phyloP scores from a whole-genome alignment of 176 grass and related monocot species.

The Oryza officinalis region DNA sequence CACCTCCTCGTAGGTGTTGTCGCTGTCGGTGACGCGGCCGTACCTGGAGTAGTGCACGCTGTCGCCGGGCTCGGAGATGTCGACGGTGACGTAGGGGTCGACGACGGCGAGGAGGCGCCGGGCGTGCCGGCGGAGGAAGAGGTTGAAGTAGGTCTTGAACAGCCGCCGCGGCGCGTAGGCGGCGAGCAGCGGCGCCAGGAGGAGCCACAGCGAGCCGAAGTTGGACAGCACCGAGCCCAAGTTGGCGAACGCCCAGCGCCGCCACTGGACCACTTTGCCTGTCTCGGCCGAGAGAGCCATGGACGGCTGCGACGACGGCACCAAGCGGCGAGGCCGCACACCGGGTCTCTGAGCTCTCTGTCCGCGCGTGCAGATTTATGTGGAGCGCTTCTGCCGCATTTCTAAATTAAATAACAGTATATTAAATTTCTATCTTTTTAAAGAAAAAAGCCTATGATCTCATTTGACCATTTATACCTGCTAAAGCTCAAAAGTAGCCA shows the following conservation, averaged over 20 bases:
- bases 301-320: neutral
- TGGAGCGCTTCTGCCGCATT: neutral
- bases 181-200: neutral
- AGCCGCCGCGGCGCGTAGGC: neutral
- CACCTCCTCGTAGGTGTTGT: slow-evolving; percentile 24
- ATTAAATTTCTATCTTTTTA: no score
- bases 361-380: neutral
- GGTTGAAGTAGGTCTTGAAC: neutral
- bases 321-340: neutral
- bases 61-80: slow-evolving; percentile 44
- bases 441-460: neutral
- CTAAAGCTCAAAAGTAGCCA: neutral
- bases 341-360: neutral
- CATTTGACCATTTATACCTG: neutral
- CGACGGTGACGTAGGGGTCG: slow-evolving; percentile 45
- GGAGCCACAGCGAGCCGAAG: neutral
- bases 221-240: neutral
- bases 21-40: neutral
- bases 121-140: neutral
- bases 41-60: neutral
- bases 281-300: neutral
- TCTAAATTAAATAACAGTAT: neutral
- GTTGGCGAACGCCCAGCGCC: neutral
- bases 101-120: neutral
- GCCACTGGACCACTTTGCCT: neutral